Evolutionary conservation across 164 flowering plant species (phyloP).

Genomic region (Vitis rotundifolia): DNA sequence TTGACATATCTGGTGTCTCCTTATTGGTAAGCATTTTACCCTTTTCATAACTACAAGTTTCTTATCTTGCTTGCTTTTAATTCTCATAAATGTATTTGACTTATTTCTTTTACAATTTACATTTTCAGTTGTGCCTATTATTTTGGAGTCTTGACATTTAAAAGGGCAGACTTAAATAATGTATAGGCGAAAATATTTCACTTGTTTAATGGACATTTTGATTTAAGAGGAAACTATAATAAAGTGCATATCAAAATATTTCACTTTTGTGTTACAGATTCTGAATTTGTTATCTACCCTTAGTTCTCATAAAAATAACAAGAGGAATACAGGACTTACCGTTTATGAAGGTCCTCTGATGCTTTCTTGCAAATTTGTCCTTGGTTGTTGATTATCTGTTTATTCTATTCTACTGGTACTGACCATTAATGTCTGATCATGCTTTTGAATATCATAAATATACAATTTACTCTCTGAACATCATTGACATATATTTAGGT

Average conservation of each 20-base stretch:
- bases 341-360: not conserved
- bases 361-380: not conserved
- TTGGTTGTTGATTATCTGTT: not conserved
- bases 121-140: not conserved
- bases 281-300: too few species aligned
- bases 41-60: not conserved
- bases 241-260: too few species aligned
- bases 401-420: not conserved
- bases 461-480: too few species aligned
- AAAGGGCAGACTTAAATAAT: not conserved
- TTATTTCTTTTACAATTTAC: not conserved
- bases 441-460: not conserved
- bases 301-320: not conserved
- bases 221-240: not conserved
- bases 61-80: not conserved
- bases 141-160: not conserved
- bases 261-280: too few species aligned
- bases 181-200: not conserved
- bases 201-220: not conserved
- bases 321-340: not conserved
- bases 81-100: not conserved
- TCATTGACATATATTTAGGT: too few species aligned
- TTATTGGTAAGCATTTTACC: slow-evolving; percentile 56
- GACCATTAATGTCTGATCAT: not conserved
- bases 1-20: slow-evolving; percentile 70